Percentiles rank a stretch among this genome's conserved stretches.
These are phyloP conservation scores for Aspergillus quadrilineatus DNA, from an alignment of 2,329 filamentous ascomycete genomes.

Conservation along the genomic window DNA sequence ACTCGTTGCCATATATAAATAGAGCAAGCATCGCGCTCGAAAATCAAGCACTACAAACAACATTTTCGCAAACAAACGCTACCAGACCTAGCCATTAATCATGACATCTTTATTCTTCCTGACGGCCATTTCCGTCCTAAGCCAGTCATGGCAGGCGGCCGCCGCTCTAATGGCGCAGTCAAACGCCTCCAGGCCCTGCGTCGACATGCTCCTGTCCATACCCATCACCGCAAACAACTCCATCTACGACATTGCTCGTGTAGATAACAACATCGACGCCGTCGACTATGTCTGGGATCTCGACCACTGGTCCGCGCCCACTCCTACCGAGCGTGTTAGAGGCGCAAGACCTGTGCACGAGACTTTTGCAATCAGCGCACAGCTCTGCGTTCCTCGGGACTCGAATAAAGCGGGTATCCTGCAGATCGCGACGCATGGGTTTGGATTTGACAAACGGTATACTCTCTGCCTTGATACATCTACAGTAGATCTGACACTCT, in stretches of 20 bases:
- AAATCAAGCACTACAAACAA: too few relatives aligned
- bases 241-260: constrained; percentile 1
- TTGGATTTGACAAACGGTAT: constrained; percentile 3
- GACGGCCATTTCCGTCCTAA: too few relatives aligned
- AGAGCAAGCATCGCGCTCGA: too few relatives aligned
- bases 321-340: not conserved
- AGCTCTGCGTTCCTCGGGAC: not conserved
- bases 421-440: constrained; percentile 6
- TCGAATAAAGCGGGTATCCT: not conserved
- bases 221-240: not conserved
- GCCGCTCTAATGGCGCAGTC: too few relatives aligned
- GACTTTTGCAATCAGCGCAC: not conserved
- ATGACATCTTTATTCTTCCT: too few relatives aligned
- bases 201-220: not conserved
- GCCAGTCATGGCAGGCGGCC: too few relatives aligned
- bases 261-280: constrained; percentile 3
- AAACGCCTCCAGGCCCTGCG: not conserved
- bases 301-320: not conserved
- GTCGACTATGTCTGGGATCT: constrained; percentile 1
- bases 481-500: not conserved
- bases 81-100: too few relatives aligned
- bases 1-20: too few relatives aligned
- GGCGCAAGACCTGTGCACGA: not conserved
- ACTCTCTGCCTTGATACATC: not conserved
- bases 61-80: too few relatives aligned